Conservation (phyloP, 352 stramenopile genomes). For the Pythium pectinolyticum region DNA sequence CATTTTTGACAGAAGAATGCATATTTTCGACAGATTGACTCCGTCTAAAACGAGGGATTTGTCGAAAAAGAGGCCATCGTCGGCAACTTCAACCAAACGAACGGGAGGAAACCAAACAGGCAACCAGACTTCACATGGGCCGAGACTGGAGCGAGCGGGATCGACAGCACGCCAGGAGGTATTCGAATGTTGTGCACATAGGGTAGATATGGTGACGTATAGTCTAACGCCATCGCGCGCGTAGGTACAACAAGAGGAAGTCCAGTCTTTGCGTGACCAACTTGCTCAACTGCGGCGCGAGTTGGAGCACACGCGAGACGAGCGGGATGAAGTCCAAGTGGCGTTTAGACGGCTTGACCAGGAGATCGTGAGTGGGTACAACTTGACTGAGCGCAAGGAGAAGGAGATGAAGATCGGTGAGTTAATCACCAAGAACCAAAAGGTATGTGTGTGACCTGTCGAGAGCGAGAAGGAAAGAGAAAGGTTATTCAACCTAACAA, state of each 20-base stretch:
- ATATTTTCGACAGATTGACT: slow-evolving; percentile 3
- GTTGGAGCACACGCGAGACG: slow-evolving; percentile 41
- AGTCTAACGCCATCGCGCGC: too few species aligned
- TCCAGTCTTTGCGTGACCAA: slow-evolving; percentile 31
- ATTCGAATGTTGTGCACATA: too few species aligned
- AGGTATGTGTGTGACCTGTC: slow-evolving; percentile 31
- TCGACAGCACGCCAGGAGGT: not conserved
- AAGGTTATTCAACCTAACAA: too few species aligned
- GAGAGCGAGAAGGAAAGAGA: too few species aligned
- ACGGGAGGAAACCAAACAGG: not conserved
- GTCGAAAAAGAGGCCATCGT: not conserved
- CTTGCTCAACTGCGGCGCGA: slow-evolving; percentile 32
- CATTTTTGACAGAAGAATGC: not conserved
- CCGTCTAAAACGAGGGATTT: slow-evolving; percentile 7
- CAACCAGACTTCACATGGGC: slow-evolving; percentile 12
- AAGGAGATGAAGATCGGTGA: slow-evolving; percentile 65
- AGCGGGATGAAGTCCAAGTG: slow-evolving; percentile 33
- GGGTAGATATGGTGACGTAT: too few species aligned
- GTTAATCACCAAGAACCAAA: slow-evolving; percentile 59
- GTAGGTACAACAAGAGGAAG: slow-evolving; percentile 24
- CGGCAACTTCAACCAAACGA: slow-evolving; percentile 10
- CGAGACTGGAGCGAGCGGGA: not conserved
- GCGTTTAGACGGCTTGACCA: slow-evolving; percentile 55
- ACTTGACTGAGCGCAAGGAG: slow-evolving; percentile 56
- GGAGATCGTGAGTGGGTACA: slow-evolving; percentile 55